Percentiles rank a stretch among this genome's conserved stretches.
Conservation (phyloP, 2,329 filamentous ascomycete genomes). For the Cordyceps militaris region DNA sequence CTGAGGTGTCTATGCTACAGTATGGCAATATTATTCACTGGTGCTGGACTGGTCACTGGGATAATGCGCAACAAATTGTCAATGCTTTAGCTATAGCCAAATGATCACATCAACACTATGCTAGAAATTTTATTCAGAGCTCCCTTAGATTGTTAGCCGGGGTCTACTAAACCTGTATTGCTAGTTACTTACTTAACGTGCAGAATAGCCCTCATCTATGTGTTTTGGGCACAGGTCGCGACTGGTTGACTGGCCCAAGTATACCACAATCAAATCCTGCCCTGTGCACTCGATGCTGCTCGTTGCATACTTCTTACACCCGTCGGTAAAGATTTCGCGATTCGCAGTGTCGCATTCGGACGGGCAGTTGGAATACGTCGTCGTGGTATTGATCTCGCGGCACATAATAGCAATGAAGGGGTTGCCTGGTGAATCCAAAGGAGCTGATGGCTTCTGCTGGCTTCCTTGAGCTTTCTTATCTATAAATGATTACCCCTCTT, state of each 20-base stretch:
- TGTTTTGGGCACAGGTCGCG: not conserved
- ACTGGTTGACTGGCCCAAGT: not conserved
- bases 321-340: no score
- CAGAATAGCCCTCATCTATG: no score
- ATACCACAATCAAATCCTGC: not conserved
- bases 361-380: no score
- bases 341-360: no score
- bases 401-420: no score
- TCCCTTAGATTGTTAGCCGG: not conserved
- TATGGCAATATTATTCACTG: conserved; percentile 1
- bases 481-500: no score
- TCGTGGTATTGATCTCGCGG: no score
- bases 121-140: no score
- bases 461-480: no score
- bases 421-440: no score
- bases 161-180: not conserved
- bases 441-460: no score
- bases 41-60: conserved; percentile 4
- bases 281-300: not conserved
- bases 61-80: not conserved
- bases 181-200: not conserved
- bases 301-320: not conserved
- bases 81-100: not conserved
- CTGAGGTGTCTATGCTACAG: not conserved
- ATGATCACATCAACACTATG: no score